Evolutionary conservation across 2,329 filamentous ascomycete genomes (phyloP).

Genomic region (Fusarium sp.): DNA sequence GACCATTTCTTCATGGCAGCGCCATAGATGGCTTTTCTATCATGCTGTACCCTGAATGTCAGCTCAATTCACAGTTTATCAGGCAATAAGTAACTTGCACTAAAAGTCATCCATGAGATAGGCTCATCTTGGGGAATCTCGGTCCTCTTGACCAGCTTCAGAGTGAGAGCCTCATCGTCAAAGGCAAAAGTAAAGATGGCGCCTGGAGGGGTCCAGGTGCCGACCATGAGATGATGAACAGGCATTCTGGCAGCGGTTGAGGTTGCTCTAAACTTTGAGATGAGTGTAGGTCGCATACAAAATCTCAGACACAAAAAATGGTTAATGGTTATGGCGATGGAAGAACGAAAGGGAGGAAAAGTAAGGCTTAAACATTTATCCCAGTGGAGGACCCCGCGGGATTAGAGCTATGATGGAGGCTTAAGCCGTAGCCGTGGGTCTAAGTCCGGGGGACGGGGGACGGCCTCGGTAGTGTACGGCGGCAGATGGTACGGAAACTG

Average conservation of each 20-base stretch:
- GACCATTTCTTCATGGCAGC: slow-evolving; percentile 95
- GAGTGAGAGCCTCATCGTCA: slow-evolving; percentile 80
- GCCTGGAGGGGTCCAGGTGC: slow-evolving; percentile 89
- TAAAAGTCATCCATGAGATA: slow-evolving; percentile 94
- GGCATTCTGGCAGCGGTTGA: slow-evolving; percentile 67
- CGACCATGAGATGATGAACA: slow-evolving; percentile 87
- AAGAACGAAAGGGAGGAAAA: background rate
- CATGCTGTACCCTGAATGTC: slow-evolving; percentile 65
- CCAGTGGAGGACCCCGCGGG: slow-evolving; percentile 32
- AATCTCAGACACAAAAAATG: background rate
- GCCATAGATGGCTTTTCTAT: slow-evolving; percentile 86
- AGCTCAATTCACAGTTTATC: background rate
- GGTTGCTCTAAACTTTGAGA: slow-evolving; percentile 29
- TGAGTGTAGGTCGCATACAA: slow-evolving; percentile 23
- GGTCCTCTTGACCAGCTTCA: slow-evolving; percentile 82
- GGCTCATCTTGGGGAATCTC: slow-evolving; percentile 85
- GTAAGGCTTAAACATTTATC: slow-evolving; percentile 46
- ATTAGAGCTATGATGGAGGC: slow-evolving; percentile 8
- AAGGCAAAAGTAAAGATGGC: slow-evolving; percentile 92
- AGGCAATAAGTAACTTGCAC: slow-evolving; percentile 64
- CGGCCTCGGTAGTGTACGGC: slow-evolving; percentile 35
- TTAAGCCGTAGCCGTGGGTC: slow-evolving; percentile 15
- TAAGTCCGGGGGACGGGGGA: slow-evolving; percentile 9
- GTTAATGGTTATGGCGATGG: slow-evolving; percentile 15
- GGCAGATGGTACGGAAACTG: slow-evolving; percentile 32